Evolutionary conservation across 108 stramenopile species (phyloP).

Genomic region (Fragilaria crotonensis): DNA sequence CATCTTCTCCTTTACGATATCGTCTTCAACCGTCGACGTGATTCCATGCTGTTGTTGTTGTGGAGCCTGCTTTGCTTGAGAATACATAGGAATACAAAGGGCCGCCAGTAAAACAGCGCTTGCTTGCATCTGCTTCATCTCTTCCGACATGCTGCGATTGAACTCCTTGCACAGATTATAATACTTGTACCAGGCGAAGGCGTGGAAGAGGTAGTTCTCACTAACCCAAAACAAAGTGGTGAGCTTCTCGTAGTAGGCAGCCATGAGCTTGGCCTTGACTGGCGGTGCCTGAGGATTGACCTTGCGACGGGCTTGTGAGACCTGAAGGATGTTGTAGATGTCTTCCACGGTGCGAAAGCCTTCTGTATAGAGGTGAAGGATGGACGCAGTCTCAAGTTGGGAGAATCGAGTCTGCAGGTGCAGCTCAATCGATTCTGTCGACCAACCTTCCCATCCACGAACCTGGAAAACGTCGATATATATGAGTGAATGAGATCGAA

Average conservation of each 20-base stretch:
- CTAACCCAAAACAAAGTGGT: slow-evolving; percentile 95
- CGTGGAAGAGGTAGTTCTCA: slow-evolving; percentile 96
- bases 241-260: slow-evolving; percentile 96
- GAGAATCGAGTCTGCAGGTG: slow-evolving; percentile 95
- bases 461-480: slow-evolving; percentile 47
- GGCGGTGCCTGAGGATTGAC: slow-evolving; percentile 46
- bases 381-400: slow-evolving; percentile 91
- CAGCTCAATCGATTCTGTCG: slow-evolving; percentile 85
- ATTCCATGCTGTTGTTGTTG: slow-evolving; percentile 26
- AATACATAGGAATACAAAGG: slow-evolving; percentile 64
- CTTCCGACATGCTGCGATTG: slow-evolving; percentile 84
- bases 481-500: background rate
- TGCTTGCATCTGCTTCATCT: slow-evolving; percentile 67
- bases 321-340: slow-evolving; percentile 94
- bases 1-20: slow-evolving; percentile 89
- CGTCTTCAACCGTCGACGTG: slow-evolving; percentile 59
- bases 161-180: slow-evolving; percentile 84
- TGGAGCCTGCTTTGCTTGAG: background rate
- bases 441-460: slow-evolving; percentile 95
- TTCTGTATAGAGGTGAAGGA: slow-evolving; percentile 94
- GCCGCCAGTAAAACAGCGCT: slow-evolving; percentile 87
- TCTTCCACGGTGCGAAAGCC: slow-evolving; percentile 98
- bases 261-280: slow-evolving; percentile 95
- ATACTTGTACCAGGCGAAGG: slow-evolving; percentile 96
- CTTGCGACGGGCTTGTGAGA: slow-evolving; percentile 71